Evolutionary conservation across 1,139 yeast species (phyloP).

Genomic region (Scheffersomyces cryptocercus): DNA sequence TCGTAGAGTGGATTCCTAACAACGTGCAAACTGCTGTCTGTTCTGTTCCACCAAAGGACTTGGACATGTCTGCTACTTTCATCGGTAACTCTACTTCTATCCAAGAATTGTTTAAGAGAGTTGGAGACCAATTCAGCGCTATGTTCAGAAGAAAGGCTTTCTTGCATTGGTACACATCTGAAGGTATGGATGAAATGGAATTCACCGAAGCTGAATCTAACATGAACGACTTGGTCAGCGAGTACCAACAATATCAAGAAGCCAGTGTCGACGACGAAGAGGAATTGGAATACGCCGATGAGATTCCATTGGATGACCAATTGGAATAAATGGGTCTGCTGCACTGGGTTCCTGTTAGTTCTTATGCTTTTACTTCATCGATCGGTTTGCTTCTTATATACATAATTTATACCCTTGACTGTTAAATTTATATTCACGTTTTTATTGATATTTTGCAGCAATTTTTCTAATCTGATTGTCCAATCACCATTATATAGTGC

Average conservation of each 20-base stretch:
- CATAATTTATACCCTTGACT: constrained; percentile 17
- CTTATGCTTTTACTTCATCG: constrained; percentile 8
- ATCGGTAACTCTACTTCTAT: constrained; percentile 91
- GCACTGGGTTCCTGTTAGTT: constrained; percentile 1
- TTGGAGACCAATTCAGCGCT: constrained; percentile 85
- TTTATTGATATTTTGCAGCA: background rate
- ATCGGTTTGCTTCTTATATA: constrained; percentile 14
- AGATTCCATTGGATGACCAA: constrained; percentile 59
- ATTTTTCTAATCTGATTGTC: constrained; percentile 1
- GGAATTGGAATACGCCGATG: constrained; percentile 67
- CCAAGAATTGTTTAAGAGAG: constrained; percentile 86
- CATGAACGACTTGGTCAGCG: constrained; percentile 84
- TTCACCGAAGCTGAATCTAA: constrained; percentile 85
- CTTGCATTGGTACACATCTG: constrained; percentile 93
- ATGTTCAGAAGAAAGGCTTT: constrained; percentile 94
- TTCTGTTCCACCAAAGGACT: constrained; percentile 83
- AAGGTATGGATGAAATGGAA: constrained; percentile 95
- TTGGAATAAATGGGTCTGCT: constrained; percentile 31
- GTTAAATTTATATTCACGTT: constrained; percentile 3
- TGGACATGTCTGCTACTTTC: constrained; percentile 88
- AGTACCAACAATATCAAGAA: constrained; percentile 91
- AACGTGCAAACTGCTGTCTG: constrained; percentile 94
- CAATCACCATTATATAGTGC: background rate
- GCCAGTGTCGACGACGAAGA: constrained; percentile 75
- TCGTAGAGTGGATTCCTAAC: constrained; percentile 97